A percentile compares a stretch with the other conserved stretches of the same genome.
Evolutionary conservation across 441 rosid species (phyloP).

Genomic region (Adansonia madagascariensis): DNA sequence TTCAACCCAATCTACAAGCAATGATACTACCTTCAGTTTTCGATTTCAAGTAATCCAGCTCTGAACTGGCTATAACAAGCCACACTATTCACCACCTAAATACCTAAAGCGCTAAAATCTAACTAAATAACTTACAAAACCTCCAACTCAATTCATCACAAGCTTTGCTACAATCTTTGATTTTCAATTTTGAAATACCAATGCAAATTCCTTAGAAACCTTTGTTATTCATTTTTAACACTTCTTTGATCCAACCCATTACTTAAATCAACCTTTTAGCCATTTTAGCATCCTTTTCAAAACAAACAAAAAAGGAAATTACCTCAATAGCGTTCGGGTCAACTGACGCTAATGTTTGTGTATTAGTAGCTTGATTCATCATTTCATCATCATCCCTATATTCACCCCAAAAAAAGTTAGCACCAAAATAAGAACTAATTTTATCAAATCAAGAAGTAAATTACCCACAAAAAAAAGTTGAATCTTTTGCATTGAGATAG

Average conservation of each 20-base stretch:
- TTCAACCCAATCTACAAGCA: constrained; percentile 19
- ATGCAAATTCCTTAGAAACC: neutral
- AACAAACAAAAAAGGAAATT: constrained; percentile 13
- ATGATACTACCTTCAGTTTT: constrained; percentile 10
- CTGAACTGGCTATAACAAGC: neutral
- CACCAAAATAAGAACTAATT: neutral
- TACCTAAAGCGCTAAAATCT: neutral
- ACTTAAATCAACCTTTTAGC: constrained; percentile 11
- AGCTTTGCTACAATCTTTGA: neutral
- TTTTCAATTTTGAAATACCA: neutral
- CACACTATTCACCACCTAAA: constrained; percentile 8
- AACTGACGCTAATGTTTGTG: constrained; percentile 59
- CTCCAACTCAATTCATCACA: neutral
- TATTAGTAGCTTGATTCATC: constrained; percentile 82
- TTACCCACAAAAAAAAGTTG: neutral
- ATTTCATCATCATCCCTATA: constrained; percentile 47
- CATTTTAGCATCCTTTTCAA: neutral
- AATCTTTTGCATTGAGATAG: neutral
- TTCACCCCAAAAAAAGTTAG: constrained; percentile 20
- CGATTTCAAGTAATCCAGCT: constrained; percentile 8
- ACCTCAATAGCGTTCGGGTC: constrained; percentile 82
- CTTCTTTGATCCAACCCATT: neutral
- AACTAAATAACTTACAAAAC: constrained; percentile 9
- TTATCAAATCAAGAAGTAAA: neutral
- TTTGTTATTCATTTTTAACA: neutral